Percentiles rank a stretch among this genome's conserved stretches.
Conservation (phyloP, 108 stramenopile genomes). For the Epipyxis sp. region DNA sequence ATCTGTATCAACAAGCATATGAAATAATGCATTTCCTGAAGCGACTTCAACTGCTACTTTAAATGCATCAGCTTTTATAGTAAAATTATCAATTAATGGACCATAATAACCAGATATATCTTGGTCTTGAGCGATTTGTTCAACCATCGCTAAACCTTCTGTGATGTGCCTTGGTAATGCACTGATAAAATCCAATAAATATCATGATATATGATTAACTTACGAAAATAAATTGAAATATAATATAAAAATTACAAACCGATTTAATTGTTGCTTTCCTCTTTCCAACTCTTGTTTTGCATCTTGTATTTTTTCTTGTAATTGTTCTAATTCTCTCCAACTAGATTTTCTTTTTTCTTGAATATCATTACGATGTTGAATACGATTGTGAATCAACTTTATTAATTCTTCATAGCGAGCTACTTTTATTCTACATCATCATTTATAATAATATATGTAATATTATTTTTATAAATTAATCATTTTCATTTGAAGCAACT, state of each 20-base stretch:
- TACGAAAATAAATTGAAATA: no score
- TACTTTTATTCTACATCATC: no score
- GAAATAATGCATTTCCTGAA: constrained; percentile 86
- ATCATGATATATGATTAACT: no score
- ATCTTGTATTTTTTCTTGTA: constrained; percentile 61
- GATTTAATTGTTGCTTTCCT: constrained; percentile 63
- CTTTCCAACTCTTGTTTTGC: constrained; percentile 59
- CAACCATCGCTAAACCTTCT: constrained; percentile 73
- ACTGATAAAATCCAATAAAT: no score
- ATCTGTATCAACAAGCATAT: constrained; percentile 96
- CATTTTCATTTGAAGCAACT: no score
- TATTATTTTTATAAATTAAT: no score
- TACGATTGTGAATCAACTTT: no score
- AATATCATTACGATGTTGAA: no score
- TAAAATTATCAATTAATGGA: constrained; percentile 83
- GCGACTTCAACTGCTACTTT: constrained; percentile 87
- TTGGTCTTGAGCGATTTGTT: constrained; percentile 69
- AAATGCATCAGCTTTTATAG: constrained; percentile 70
- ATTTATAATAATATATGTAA: no score
- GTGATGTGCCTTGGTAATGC: no score
- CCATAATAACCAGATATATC: constrained; percentile 75
- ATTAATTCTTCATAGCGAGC: no score
- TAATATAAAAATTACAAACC: no score
- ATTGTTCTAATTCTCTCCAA: constrained; percentile 55
- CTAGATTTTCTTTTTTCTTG: constrained; percentile 54